A percentile compares a stretch with the other conserved stretches of the same genome.
phyloP scores from a whole-genome alignment of 306 rosid genomes.

The Prunus davidiana region DNA sequence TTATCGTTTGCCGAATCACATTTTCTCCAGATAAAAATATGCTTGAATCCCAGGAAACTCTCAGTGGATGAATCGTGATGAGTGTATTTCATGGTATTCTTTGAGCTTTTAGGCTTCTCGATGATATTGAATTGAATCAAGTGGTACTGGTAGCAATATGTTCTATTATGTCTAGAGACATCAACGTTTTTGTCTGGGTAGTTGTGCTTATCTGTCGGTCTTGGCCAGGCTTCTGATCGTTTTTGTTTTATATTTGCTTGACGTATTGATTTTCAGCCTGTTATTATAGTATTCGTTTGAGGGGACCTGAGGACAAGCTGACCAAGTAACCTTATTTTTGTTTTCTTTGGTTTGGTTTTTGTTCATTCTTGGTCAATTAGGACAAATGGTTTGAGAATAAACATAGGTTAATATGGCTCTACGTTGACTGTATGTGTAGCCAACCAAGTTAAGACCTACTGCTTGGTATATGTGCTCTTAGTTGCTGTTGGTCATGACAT shows the following conservation, averaged over 20 bases:
- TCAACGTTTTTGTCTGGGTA: neutral
- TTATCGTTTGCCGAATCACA: neutral
- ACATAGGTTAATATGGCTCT: neutral
- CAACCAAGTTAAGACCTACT: neutral
- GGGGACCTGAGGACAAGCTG: constrained; percentile 1
- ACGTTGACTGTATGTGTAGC: neutral
- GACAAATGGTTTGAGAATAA: neutral
- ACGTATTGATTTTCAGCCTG: neutral
- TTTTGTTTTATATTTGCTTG: neutral
- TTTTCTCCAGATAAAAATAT: neutral
- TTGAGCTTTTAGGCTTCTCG: neutral
- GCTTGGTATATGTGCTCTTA: neutral
- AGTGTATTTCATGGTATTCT: neutral
- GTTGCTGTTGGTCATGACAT: neutral
- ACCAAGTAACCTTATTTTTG: neutral
- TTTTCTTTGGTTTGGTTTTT: neutral
- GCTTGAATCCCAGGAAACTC: neutral
- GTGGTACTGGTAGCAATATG: neutral
- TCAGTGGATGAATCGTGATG: neutral
- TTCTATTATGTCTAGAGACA: neutral
- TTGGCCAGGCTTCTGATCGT: neutral
- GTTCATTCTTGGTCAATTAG: neutral
- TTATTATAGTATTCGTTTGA: neutral
- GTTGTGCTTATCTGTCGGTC: neutral
- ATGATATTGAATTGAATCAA: neutral